Conservation (phyloP, 208 protist species). For the Porcisia deanei region DNA sequence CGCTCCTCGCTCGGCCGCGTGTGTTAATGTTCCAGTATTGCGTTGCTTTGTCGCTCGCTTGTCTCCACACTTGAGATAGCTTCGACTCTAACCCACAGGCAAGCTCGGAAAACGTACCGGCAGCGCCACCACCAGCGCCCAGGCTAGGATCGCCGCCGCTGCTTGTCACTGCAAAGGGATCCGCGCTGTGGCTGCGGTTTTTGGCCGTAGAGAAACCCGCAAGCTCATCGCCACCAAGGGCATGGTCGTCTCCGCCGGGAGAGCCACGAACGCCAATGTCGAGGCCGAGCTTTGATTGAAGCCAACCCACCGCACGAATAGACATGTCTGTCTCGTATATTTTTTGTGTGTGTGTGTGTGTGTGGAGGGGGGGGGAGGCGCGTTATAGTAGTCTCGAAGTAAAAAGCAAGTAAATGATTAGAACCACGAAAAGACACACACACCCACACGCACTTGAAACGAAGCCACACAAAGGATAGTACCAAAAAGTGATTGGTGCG, state of each 20-base stretch:
- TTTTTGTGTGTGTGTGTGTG: background rate
- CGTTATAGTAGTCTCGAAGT: background rate
- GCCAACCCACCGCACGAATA: constrained; percentile 68
- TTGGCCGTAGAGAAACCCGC: constrained; percentile 24
- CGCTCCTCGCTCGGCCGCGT: constrained; percentile 7
- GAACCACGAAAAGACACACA: background rate
- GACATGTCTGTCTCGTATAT: constrained; percentile 45
- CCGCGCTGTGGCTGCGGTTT: constrained; percentile 26
- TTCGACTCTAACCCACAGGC: constrained; percentile 29
- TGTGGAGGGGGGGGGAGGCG: background rate
- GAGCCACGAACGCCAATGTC: constrained; percentile 58
- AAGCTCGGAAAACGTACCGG: constrained; percentile 9
- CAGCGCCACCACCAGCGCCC: background rate
- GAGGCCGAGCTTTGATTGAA: constrained; percentile 77
- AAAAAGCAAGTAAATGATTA: constrained; percentile 3
- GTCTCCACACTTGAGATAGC: constrained; percentile 25
- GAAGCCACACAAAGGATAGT: background rate
- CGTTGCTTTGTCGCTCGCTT: constrained; percentile 35
- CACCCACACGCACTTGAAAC: background rate
- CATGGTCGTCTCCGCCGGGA: constrained; percentile 6
- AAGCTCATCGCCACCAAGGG: constrained; percentile 13
- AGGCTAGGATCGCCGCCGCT: background rate
- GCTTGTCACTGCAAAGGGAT: constrained; percentile 1
- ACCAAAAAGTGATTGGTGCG: too few relatives aligned
- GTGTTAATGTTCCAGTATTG: constrained; percentile 32